Evolutionary conservation across 2,329 filamentous ascomycete species (phyloP).

Genomic region (Moelleriella libera): DNA sequence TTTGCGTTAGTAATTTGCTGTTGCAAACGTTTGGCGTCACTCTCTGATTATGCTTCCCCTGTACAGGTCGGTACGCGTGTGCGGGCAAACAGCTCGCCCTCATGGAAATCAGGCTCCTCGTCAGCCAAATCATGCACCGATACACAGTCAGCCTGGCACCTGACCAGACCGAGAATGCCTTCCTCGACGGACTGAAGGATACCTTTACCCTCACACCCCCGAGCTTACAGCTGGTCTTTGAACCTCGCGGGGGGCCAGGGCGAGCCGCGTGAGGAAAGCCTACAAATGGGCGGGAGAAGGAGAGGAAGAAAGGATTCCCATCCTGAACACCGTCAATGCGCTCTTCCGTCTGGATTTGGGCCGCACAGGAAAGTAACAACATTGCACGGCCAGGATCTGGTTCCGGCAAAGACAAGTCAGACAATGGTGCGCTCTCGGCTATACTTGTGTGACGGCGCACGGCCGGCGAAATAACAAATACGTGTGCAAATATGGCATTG

Average conservation of each 20-base stretch:
- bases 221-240: not conserved
- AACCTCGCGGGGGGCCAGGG: not conserved
- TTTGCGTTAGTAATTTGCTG: not conserved
- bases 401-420: no score
- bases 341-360: no score
- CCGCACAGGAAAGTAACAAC: no score
- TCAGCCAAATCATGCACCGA: not conserved
- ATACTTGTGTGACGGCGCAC: no score
- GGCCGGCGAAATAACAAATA: no score
- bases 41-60: not conserved
- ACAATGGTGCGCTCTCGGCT: no score
- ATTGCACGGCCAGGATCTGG: no score
- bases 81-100: not conserved
- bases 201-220: not conserved
- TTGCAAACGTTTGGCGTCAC: not conserved
- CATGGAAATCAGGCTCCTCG: not conserved
- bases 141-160: not conserved
- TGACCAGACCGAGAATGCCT: not conserved
- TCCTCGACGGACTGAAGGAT: not conserved
- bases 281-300: no score
- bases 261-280: no score
- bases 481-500: no score
- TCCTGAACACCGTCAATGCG: no score
- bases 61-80: not conserved
- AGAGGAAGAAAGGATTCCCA: no score